Percentiles rank a stretch among this genome's conserved stretches.
Conservation (phyloP, 1,139 yeast genomes). For the Sugiyamaella pinicola region DNA sequence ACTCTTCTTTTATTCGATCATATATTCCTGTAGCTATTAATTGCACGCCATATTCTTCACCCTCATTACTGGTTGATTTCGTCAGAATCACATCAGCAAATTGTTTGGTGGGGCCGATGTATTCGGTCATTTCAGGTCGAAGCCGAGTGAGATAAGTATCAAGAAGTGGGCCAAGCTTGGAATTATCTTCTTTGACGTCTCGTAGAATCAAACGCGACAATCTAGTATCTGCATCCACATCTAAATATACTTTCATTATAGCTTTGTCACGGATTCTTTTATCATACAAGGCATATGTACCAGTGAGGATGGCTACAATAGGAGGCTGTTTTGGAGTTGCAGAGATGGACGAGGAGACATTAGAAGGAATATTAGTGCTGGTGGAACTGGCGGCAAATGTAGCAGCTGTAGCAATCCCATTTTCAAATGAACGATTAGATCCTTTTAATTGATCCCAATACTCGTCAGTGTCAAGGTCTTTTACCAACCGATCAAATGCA, state of each 20-base stretch:
- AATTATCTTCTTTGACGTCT: conserved; percentile 35
- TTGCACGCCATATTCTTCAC: conserved; percentile 55
- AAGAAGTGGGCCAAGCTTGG: conserved; percentile 53
- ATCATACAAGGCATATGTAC: conserved; percentile 79
- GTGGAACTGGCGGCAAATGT: too few species aligned
- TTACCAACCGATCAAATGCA: conserved; percentile 41
- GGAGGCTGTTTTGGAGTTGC: conserved; percentile 37
- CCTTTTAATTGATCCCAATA: conserved; percentile 30
- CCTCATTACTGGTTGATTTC: conserved; percentile 49
- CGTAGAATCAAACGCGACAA: conserved; percentile 66
- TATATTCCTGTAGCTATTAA: conserved; percentile 75
- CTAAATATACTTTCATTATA: conserved; percentile 73
- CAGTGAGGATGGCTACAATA: conserved; percentile 58
- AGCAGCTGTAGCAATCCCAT: conserved; percentile 18
- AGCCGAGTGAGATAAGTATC: conserved; percentile 63
- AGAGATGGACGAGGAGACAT: too few species aligned
- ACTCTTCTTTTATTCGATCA: conserved; percentile 45
- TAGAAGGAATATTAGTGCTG: too few species aligned
- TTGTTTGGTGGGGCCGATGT: conserved; percentile 73
- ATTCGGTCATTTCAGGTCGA: conserved; percentile 76
- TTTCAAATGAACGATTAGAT: conserved; percentile 23
- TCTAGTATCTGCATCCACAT: conserved; percentile 83
- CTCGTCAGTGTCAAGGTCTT: conserved; percentile 7
- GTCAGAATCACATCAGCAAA: conserved; percentile 84
- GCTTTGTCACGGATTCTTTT: conserved; percentile 58